Base-by-base conservation (phyloP, 257 asterid species). In the Paulownia fortunei region DNA sequence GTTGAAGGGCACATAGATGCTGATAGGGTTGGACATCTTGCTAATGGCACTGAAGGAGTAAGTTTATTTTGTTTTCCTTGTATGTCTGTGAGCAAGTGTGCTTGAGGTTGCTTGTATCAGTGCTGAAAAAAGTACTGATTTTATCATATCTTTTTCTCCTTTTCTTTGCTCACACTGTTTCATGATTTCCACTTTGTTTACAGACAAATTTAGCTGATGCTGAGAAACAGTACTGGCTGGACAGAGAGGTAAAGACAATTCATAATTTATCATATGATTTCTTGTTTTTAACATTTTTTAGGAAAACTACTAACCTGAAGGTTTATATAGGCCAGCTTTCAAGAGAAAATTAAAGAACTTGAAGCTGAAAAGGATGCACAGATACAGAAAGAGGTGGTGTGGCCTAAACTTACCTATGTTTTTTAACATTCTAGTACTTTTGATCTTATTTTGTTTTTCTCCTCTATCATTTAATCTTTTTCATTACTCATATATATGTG, bases 371-470 rank as follows among this genome's bases (percentile, higher is more conserved):
- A 82, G 73, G 90, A 82, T 63, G 87, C 79, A 63, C 79, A 77
- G 61, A 76, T 69, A 67, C 84, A 85, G 78, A 85, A 78, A 74
- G 88, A 89, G 93, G 94, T 89, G n/a, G n/a, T n/a, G n/a, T n/a
- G 70, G 39, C 15, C 7, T 60, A 61, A 60, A 61, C 54, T 72
- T 41, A 8, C 26, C 23, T 65, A 2, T 49, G 0, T 47, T 26
- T 37, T 42, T 68, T 37, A 30, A 19, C 5, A 23, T 69, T 59
- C 8, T 47, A 5, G 19, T 59, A 69, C 47, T 71, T 72, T 64
- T 68, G 34, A 55, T n/a, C 69, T 59, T 39, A 3, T 64, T 65
- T 32, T 16, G 2, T 24, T 63, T n/a, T 56, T 39, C 26, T 19
- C 9, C n/a, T 26, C 8, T 36, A 39, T 42, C 19, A 6, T 65